phyloP scores from a whole-genome alignment of 345 rosid species.

The Hypericum perforatum region DNA sequence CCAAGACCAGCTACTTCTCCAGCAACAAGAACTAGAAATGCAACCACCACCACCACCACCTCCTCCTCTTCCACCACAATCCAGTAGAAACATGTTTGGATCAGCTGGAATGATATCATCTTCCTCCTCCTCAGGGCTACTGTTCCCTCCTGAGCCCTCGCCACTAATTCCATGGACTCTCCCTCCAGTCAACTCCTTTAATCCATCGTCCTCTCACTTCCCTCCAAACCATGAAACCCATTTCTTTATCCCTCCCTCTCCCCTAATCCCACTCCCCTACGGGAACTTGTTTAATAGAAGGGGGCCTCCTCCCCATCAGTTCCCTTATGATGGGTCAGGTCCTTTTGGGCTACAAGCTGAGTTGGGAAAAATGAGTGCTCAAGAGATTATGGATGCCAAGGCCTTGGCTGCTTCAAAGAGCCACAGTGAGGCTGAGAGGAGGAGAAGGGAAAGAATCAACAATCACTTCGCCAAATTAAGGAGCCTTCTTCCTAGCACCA shows the following conservation, averaged over 20 bases:
- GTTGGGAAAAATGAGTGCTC: constrained; percentile 86
- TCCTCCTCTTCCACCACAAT: constrained; percentile 28
- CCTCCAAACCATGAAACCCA: constrained; percentile 34
- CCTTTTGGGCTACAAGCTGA: constrained; percentile 81
- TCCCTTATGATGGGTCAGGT: constrained; percentile 50
- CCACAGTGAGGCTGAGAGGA: constrained; percentile 96
- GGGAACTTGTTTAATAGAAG: constrained; percentile 55
- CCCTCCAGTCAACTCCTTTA: constrained; percentile 30
- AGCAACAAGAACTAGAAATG: constrained; percentile 33
- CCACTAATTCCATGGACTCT: constrained; percentile 52
- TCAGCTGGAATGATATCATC: constrained; percentile 18
- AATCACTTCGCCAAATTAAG: constrained; percentile 92
- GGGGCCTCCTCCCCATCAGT: constrained; percentile 44
- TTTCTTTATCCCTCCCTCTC: constrained; percentile 53
- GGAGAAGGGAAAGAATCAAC: constrained; percentile 92
- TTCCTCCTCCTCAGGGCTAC: constrained; percentile 4
- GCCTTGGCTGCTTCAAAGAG: constrained; percentile 97
- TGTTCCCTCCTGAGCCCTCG: constrained; percentile 45
- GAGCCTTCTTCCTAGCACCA: constrained; percentile 87
- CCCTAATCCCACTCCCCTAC: constrained; percentile 30
- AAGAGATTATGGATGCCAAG: constrained; percentile 97
- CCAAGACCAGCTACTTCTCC: constrained; percentile 56
- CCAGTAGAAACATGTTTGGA: constrained; percentile 25
- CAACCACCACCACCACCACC: constrained; percentile 28
- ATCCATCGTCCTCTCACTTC: constrained; percentile 16